Evolutionary conservation across 768 basidiomycete species (phyloP), one percentile per base, ranked within the genome.

Genomic region (Chalciporus sphaerocephalus): DNA sequence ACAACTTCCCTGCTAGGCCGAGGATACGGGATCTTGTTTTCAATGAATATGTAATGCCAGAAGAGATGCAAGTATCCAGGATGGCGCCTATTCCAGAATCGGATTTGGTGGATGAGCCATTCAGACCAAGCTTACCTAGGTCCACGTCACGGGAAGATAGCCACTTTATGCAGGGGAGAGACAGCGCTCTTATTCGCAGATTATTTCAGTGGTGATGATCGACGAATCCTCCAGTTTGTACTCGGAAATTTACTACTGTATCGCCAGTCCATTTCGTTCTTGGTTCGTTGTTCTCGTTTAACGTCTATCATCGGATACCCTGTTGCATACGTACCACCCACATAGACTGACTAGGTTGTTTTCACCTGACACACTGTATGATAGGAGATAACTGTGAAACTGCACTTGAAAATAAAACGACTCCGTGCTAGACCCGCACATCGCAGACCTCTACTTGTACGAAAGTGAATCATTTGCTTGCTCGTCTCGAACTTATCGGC

Each of bases 21-120:
- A 67, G 70, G 32, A 73, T 92, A 42, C 62, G 72, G 37, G 73
- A 79, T 9, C 62, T 90, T 20, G 66, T 91, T 39, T 60, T 75
- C 35, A 74, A 72, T 21, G 68, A 75, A 22, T 73, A 72, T 38
- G 69, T 88, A 22, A 90, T 92, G 87, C 78, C 74, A 47, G 69
- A 73, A 41, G 83, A 87, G 85, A 76, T 85, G 78, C 82, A 85
- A 63, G 74, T 79, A 50, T 75, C 78, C 16, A 73, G 85, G 45
- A 79, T 85, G 38, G 74, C 78, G 15, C 73, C 77, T 8, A 69
- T 75, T 30, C 73, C 79, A 13, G 71, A 68, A 22, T 50, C 52
- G 33, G 65, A 62, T n/a, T 57, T 70, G 22, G 66, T 72, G 24
- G 69, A 72, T 24, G 76, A 76, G 50, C 71, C 73, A 22, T 63